Evolutionary conservation across 148 eudicot species (phyloP), one percentile per base, ranked within the genome.

Genomic region (Polygonum aviculare): DNA sequence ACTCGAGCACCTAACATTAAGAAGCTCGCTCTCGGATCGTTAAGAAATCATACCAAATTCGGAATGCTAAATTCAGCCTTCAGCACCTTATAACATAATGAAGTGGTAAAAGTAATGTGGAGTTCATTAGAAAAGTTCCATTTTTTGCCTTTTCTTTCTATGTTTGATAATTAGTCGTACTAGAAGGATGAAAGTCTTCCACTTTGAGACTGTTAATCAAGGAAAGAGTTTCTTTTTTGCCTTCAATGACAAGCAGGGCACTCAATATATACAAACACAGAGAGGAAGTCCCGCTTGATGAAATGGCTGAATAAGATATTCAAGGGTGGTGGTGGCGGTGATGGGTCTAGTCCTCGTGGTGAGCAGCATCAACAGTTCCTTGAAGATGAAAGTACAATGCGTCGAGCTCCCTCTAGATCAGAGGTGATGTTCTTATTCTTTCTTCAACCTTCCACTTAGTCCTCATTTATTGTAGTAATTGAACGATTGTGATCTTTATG

Each of bases 301-400:
- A 95, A 89, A 86, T 95, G 97, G 97, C 59, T 95, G 76, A 85
- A 89, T 81, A 92, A 89, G 84, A 72, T 94, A 47, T 94, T 95
- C 67, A 95, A 87, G 78, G 88, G 89, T 2, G 78, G 78, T 1
- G 77, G 79, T 59, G 88, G 89, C 1, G 76, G 78, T 1, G 77
- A 80, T 59, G 88, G 94, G 72, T 82, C 94, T 45, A 85, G 81
- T 72, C 80, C 78, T 69, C 80, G 84, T 18, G 79, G 84, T 40
- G 80, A 84, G 72, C 82, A 82, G 51, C 90, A 74, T 60, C 92
- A 87, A 21, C 92, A 88, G 80, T 83, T 86, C 83, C 85, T 80
- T 2, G 99, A 92, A 45, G 96, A 95, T 39, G 97, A 88, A 79
- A 85, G 84, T 76, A 87, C 88, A 89, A 79, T 85, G 78, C 86